These are phyloP conservation scores for Herpotrichia juniperi DNA, from an alignment of 2,329 filamentous ascomycete species.

Conservation along the genomic window DNA sequence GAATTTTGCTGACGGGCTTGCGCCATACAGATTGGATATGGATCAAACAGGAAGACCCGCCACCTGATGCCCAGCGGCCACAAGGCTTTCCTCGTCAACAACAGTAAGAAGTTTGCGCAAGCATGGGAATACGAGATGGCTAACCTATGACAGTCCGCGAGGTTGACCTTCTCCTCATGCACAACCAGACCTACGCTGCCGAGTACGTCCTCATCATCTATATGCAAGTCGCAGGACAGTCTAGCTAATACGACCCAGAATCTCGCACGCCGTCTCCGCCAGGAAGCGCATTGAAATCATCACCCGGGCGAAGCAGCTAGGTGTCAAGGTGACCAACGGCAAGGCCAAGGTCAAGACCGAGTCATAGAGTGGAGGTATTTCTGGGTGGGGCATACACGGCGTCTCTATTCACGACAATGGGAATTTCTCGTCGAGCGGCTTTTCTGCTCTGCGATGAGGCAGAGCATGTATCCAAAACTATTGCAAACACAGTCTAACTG, in stretches of 20 bases:
- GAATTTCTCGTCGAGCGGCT: conserved; percentile 36
- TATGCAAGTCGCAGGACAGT: background rate
- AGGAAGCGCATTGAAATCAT: conserved; percentile 99
- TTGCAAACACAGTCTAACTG: conserved; percentile 26
- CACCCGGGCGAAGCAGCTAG: conserved; percentile 94
- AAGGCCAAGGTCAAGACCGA: conserved; percentile 99
- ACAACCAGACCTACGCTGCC: conserved; percentile 98
- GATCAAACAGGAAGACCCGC: conserved; percentile 99
- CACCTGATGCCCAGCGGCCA: conserved; percentile 99
- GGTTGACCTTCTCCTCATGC: conserved; percentile 98
- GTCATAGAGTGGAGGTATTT: conserved; percentile 57
- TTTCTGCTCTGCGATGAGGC: conserved; percentile 18
- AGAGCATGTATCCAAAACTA: conserved; percentile 38
- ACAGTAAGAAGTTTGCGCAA: conserved; percentile 54
- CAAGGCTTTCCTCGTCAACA: conserved; percentile 99
- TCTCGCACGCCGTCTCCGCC: conserved; percentile 96
- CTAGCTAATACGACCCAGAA: conserved; percentile 62
- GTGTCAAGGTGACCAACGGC: conserved; percentile 99
- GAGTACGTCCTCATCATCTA: conserved; percentile 71
- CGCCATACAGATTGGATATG: conserved; percentile 84
- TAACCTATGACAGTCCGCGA: conserved; percentile 64
- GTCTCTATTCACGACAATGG: conserved; percentile 47
- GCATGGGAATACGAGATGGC: background rate
- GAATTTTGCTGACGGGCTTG: conserved; percentile 2
- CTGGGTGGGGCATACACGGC: conserved; percentile 41